Percentiles rank a stretch among this genome's conserved stretches.
phyloP scores from a whole-genome alignment of 768 basidiomycete species.

The Kwoniella dejecticola region DNA sequence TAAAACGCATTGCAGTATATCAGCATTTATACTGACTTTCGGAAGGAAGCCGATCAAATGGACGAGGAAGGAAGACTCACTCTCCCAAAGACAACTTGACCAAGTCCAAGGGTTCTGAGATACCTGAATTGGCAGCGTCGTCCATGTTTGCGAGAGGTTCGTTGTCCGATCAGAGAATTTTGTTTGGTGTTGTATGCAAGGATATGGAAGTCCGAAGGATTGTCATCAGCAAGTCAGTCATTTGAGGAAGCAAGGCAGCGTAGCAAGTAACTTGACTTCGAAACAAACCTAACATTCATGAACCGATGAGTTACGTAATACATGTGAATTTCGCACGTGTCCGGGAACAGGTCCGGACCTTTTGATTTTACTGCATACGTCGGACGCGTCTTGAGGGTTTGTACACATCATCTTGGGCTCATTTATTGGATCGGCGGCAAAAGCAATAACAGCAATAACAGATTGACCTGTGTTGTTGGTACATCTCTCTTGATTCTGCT shows the following conservation, averaged over 20 bases:
- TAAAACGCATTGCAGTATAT: slow-evolving; percentile 3
- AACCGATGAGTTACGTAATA: too few species aligned
- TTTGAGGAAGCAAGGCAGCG: too few species aligned
- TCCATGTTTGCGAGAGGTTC: slow-evolving; percentile 36
- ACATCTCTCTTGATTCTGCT: too few species aligned
- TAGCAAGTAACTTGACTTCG: too few species aligned
- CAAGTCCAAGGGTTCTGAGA: slow-evolving; percentile 88
- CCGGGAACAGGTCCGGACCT: too few species aligned
- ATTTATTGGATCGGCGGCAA: slow-evolving; percentile 5
- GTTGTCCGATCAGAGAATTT: not conserved
- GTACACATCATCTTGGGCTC: not conserved
- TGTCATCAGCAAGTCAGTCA: not conserved
- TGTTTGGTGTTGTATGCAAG: not conserved
- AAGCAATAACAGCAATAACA: slow-evolving; percentile 9
- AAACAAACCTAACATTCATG: too few species aligned
- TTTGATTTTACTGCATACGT: not conserved
- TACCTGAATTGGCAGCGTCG: slow-evolving; percentile 41
- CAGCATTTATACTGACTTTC: not conserved
- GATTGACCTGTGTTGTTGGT: too few species aligned
- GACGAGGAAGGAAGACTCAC: slow-evolving; percentile 43
- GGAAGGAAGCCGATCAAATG: not conserved
- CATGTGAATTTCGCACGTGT: too few species aligned
- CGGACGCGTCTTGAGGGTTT: not conserved
- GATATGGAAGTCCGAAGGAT: not conserved
- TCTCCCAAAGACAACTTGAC: slow-evolving; percentile 94